Conservation (phyloP, 306 rosid genomes). For the Psophocarpus tetragonolobus region DNA sequence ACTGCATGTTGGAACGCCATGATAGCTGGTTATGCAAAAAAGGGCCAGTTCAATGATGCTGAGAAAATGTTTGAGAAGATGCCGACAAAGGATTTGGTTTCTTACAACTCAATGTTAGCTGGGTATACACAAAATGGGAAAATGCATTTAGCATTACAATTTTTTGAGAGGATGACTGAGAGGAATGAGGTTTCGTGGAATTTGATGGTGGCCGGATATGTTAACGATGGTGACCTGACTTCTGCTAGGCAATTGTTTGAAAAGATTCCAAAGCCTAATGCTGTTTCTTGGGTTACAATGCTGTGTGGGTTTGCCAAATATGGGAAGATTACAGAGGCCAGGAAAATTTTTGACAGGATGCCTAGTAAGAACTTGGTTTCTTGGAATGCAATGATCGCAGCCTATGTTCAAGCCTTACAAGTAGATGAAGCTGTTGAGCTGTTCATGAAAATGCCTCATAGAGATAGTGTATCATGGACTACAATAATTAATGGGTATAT, state of each 20-base stretch:
- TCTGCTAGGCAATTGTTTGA: slow-evolving; percentile 70
- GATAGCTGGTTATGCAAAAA: slow-evolving; percentile 79
- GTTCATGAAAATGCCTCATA: slow-evolving; percentile 63
- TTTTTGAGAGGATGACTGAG: slow-evolving; percentile 64
- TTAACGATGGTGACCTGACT: slow-evolving; percentile 57
- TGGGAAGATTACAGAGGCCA: slow-evolving; percentile 60
- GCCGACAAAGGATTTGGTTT: slow-evolving; percentile 67
- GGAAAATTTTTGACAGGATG: slow-evolving; percentile 63
- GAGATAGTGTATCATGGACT: slow-evolving; percentile 84
- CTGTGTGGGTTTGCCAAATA: slow-evolving; percentile 67
- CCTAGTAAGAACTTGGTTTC: slow-evolving; percentile 70
- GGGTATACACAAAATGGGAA: slow-evolving; percentile 77
- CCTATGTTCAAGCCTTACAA: slow-evolving; percentile 63
- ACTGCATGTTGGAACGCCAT: slow-evolving; percentile 76
- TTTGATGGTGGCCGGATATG: slow-evolving; percentile 72
- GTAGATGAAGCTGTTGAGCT: slow-evolving; percentile 61
- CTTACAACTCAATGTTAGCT: slow-evolving; percentile 76
- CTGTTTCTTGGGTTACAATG: slow-evolving; percentile 73
- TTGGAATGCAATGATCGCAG: slow-evolving; percentile 93
- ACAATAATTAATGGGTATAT: slow-evolving; percentile 70
- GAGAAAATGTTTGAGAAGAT: slow-evolving; percentile 61
- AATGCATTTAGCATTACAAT: slow-evolving; percentile 53
- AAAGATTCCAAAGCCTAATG: slow-evolving; percentile 60
- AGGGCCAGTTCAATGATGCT: slow-evolving; percentile 60
- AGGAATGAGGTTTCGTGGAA: slow-evolving; percentile 82